Base-by-base conservation (phyloP, 2,329 filamentous ascomycete genomes). In the Pyricularia sp. region DNA sequence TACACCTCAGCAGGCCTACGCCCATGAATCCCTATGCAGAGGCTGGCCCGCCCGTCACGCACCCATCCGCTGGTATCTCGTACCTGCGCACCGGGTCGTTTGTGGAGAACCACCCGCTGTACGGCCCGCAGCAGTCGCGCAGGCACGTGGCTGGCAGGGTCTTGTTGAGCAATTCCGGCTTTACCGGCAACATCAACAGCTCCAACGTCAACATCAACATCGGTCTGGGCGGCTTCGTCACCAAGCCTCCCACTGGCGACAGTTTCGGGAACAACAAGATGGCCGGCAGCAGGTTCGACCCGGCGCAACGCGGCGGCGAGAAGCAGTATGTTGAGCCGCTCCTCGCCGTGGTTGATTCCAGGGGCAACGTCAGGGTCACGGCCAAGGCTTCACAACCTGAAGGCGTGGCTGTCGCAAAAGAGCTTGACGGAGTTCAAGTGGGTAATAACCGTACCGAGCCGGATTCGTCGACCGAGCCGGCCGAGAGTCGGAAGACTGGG, bases 31-130 rank as follows among this genome's bases (percentile, higher is more conserved):
- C 84, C 0, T 88, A 86, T 71, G 81, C 83, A 12, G 79, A 79
- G 65, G 75, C 79, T 17, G 87, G 87, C 1, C 87, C 87, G n/a
- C 87, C 87, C 0, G 79, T 81, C 9, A 87, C 84, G 25, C 87
- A 89, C 72, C 87, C 87, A 4, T 89, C 87, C 17, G 87, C 84
- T 36, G 87, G 87, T 70, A 79, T 89, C 68, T 87, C 86, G 68
- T 89, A 89, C 76, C 78, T 89, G 69, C 84, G 87, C 68, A 87
- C 86, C 1, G 77, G 77, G 55, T 80, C 82, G 58, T 86, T 81
- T 76, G 77, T 86, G 73, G 83, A 86, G 70, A 89, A 89, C 76
- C 86, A 89, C 75, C 84, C 87, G 1, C 72, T 87, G 26, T 88
- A 88, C 73, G 87, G 87, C 1, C 87, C 87, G 11, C 87, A 88